phyloP scores from a whole-genome alignment of 345 rosid species.

The Bruguiera sexangula region DNA sequence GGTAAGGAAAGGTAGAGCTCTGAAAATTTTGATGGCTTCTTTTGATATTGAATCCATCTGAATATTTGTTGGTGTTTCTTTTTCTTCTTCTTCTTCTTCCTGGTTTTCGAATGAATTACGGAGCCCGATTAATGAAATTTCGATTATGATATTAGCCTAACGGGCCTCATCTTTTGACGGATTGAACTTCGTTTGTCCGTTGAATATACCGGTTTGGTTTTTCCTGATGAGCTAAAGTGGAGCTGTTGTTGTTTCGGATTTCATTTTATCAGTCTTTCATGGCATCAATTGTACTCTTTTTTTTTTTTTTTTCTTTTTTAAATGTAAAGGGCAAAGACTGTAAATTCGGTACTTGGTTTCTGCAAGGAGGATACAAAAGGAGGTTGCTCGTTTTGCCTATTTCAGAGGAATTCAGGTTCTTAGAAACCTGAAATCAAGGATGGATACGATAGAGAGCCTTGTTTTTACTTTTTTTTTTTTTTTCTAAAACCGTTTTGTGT shows the following conservation, averaged over 20 bases:
- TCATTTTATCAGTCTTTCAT: too few species aligned
- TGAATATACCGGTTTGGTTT: too few species aligned
- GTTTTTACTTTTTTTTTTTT: too few species aligned
- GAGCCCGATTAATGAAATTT: too few species aligned
- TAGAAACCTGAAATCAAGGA: slow-evolving; percentile 43
- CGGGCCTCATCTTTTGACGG: too few species aligned
- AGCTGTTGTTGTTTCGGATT: too few species aligned
- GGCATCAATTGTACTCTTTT: too few species aligned
- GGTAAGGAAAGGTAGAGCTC: slow-evolving; percentile 2
- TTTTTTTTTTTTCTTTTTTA: background rate
- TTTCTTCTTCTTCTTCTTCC: background rate
- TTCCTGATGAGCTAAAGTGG: too few species aligned
- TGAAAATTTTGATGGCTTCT: background rate
- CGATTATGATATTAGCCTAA: too few species aligned
- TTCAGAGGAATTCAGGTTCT: slow-evolving; percentile 24
- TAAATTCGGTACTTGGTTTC: background rate
- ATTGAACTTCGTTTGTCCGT: too few species aligned
- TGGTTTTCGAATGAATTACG: too few species aligned
- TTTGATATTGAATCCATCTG: background rate
- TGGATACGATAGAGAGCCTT: slow-evolving; percentile 3
- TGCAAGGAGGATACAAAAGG: background rate
- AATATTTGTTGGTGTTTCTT: background rate
- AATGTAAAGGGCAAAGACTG: background rate
- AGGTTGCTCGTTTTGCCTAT: background rate
- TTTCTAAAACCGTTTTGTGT: background rate